These are phyloP conservation scores for Plasmopara halstedii DNA, from an alignment of 352 stramenopile species.

Conservation along the genomic window DNA sequence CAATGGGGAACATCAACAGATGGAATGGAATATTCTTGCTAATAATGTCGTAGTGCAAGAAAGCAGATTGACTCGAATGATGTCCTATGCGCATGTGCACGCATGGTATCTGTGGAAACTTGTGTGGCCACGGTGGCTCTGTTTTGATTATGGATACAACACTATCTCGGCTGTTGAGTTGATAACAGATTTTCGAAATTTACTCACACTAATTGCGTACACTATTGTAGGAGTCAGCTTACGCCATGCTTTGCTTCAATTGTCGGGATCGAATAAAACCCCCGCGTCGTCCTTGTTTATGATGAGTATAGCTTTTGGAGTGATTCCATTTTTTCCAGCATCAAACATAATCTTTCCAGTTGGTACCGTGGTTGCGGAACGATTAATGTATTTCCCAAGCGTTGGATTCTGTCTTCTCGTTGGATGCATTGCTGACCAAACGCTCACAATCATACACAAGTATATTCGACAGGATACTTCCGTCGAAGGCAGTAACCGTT, in stretches of 20 bases:
- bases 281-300: constrained; percentile 31
- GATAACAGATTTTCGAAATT: constrained; percentile 49
- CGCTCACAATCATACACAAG: constrained; percentile 18
- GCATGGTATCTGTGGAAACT: constrained; percentile 87
- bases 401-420: constrained; percentile 75
- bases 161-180: constrained; percentile 65
- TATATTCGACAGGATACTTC: constrained; percentile 1
- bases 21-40: constrained; percentile 79
- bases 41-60: constrained; percentile 75
- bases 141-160: constrained; percentile 89
- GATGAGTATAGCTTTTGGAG: constrained; percentile 57
- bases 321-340: constrained; percentile 84
- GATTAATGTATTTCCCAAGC: constrained; percentile 87
- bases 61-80: constrained; percentile 19
- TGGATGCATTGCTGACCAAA: constrained; percentile 27
- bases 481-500: background rate
- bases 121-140: constrained; percentile 76
- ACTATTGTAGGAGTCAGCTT: constrained; percentile 26
- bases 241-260: constrained; percentile 4
- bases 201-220: constrained; percentile 61
- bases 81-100: constrained; percentile 85
- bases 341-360: constrained; percentile 90
- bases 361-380: constrained; percentile 86
- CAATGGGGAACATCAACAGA: constrained; percentile 60
- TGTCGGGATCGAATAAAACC: constrained; percentile 1